These are phyloP conservation scores for Neltuma alba DNA, from an alignment of 306 rosid species.

Conservation along the genomic window DNA sequence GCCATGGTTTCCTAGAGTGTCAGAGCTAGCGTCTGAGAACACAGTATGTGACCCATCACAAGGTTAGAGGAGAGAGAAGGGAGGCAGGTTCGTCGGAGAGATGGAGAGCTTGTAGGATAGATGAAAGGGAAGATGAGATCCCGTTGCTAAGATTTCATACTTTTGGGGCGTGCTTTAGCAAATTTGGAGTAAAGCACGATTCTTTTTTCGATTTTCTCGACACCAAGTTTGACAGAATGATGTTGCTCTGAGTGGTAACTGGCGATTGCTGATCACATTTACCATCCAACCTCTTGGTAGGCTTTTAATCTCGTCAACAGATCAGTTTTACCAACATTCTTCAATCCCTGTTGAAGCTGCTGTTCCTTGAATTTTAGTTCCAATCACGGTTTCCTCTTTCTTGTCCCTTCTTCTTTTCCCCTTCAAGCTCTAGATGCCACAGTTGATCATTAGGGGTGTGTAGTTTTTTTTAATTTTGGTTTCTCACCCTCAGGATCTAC, in stretches of 20 bases:
- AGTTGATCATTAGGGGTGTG: conserved; percentile 2
- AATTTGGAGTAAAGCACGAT: conserved; percentile 15
- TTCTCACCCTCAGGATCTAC: conserved; percentile 39
- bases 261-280: conserved; percentile 33
- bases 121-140: conserved; percentile 40
- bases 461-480: conserved; percentile 20
- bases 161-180: conserved; percentile 42
- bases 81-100: conserved; percentile 27
- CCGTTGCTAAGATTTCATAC: conserved; percentile 37
- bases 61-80: conserved; percentile 45
- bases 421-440: not conserved
- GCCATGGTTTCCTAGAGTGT: conserved; percentile 28
- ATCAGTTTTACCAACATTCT: conserved; percentile 27
- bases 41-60: conserved; percentile 42
- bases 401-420: not conserved
- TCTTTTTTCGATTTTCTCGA: conserved; percentile 39
- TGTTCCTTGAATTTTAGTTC: conserved; percentile 37
- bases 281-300: conserved; percentile 38
- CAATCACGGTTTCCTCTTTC: conserved; percentile 3
- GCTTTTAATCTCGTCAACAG: conserved; percentile 36
- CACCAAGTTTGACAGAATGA: conserved; percentile 32
- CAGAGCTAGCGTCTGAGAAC: conserved; percentile 45
- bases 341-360: conserved; percentile 36
- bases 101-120: conserved; percentile 54
- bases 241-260: conserved; percentile 28